Evolutionary conservation across 352 stramenopile genomes (phyloP).

Genomic region (Halophytophthora polymorphica): DNA sequence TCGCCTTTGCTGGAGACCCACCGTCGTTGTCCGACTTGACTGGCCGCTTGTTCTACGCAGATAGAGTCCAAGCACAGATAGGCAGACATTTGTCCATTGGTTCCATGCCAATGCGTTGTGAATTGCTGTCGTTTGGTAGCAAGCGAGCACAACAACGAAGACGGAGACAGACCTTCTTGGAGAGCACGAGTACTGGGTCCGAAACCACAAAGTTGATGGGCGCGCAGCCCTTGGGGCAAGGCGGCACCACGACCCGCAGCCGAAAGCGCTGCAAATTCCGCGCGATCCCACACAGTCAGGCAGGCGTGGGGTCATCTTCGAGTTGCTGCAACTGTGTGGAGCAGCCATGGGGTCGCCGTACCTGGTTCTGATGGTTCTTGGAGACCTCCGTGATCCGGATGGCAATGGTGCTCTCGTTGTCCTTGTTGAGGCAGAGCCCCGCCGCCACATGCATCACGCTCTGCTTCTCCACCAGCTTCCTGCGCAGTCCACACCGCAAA

Average conservation of each 20-base stretch:
- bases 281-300: background rate
- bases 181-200: slow-evolving; percentile 56
- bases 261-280: slow-evolving; percentile 44
- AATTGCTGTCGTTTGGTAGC: too few relatives aligned
- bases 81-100: too few relatives aligned
- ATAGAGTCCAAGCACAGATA: too few relatives aligned
- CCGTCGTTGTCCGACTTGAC: slow-evolving; percentile 45
- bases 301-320: too few relatives aligned
- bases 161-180: slow-evolving; percentile 45
- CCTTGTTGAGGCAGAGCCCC: slow-evolving; percentile 59
- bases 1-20: slow-evolving; percentile 19
- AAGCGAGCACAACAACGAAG: background rate
- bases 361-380: slow-evolving; percentile 84
- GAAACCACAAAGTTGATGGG: slow-evolving; percentile 33
- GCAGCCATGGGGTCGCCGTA: slow-evolving; percentile 5
- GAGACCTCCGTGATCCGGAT: slow-evolving; percentile 79
- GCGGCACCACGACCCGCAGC: slow-evolving; percentile 47
- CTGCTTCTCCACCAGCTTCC: slow-evolving; percentile 74
- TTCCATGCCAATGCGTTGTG: too few relatives aligned
- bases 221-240: slow-evolving; percentile 26
- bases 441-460: slow-evolving; percentile 60
- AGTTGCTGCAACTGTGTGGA: background rate
- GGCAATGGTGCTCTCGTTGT: slow-evolving; percentile 44
- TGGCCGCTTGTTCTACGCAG: slow-evolving; percentile 60
- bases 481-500: slow-evolving; percentile 8